These are phyloP conservation scores for Penicillium angulare DNA, from an alignment of 495 filamentous ascomycete genomes.

Conservation along the genomic window DNA sequence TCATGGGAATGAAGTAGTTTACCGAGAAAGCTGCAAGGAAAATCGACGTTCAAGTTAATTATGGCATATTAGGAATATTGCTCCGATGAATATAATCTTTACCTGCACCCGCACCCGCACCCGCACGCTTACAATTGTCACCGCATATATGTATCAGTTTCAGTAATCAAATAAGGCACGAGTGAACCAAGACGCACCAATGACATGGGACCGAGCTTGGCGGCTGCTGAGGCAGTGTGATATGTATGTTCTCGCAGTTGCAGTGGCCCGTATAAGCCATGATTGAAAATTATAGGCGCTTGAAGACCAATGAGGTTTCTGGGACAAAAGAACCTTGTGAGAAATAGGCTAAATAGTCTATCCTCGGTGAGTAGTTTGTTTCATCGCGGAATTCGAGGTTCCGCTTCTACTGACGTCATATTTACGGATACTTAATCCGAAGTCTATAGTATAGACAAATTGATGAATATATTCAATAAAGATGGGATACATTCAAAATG, in stretches of 20 bases:
- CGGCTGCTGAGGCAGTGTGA: slow-evolving; percentile 26
- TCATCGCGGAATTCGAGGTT: too few species aligned
- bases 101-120: slow-evolving; percentile 24
- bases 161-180: background rate
- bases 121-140: slow-evolving; percentile 21
- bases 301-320: background rate
- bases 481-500: too few species aligned
- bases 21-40: slow-evolving; percentile 21
- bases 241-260: slow-evolving; percentile 27
- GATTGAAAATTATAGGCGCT: background rate
- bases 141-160: slow-evolving; percentile 1
- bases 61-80: background rate
- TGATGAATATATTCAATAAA: too few species aligned
- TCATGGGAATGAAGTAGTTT: slow-evolving; percentile 22
- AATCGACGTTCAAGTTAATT: background rate
- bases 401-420: too few species aligned
- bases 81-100: background rate
- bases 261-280: slow-evolving; percentile 33
- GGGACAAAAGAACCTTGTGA: slow-evolving; percentile 1
- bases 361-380: too few species aligned
- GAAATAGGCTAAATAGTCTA: too few species aligned
- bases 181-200: slow-evolving; percentile 14
- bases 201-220: slow-evolving; percentile 19
- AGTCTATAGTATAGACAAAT: too few species aligned
- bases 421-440: too few species aligned